Base-by-base conservation (phyloP, 2,329 filamentous ascomycete genomes). In the Calonectria hongkongensis region DNA sequence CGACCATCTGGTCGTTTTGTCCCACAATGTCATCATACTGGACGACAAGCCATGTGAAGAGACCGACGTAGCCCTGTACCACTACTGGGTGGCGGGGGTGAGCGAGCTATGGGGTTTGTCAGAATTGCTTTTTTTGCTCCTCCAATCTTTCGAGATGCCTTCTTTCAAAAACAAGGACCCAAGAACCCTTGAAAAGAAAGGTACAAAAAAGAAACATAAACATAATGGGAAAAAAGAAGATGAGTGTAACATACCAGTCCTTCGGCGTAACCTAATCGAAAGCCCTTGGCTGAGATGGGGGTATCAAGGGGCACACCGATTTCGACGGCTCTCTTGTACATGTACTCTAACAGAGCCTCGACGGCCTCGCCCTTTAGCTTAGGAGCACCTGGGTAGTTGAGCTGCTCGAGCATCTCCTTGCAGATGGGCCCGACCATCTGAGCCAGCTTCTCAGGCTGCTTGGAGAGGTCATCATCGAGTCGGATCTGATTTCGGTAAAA, bases 11-110 rank as follows among this genome's bases (percentile, higher is more conserved):
- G n/a, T 51, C 54, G 56, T 48, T 64, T 21, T 69, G 67, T 13
- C 67, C 67, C 12, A 69, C 67, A 18, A 69, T 69, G 47, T 69
- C 67, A 30, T 69, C 67, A 28, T 64, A 69, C 58, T 69, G 67
- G 18, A 69, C 67, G 45, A 69, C 67, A 6, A 69, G 67, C 67
- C 67, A 69, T 33, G 67, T 69, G 36, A 69, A 69, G 4, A 69
- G 45, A 6, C 58, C 67, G 16, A 69, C 58, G 28, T 63, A 69
- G 9, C 67, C 67, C 67, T 69, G 56, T n/a, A 69, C 67, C 16
- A 56, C 45, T 13, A 69, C 56, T 41, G 67, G 67, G 27, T 69
- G 67, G 8, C 48, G 43, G 33, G 67, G 67, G 36, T 69, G 58
- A 12, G 67, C 67, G n/a, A 63, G 67, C 67, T 69, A 36, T 18